A percentile compares a stretch with the other conserved stretches of the same genome.
Conservation (phyloP, 129 eudicot species). For the Logfia minima region DNA sequence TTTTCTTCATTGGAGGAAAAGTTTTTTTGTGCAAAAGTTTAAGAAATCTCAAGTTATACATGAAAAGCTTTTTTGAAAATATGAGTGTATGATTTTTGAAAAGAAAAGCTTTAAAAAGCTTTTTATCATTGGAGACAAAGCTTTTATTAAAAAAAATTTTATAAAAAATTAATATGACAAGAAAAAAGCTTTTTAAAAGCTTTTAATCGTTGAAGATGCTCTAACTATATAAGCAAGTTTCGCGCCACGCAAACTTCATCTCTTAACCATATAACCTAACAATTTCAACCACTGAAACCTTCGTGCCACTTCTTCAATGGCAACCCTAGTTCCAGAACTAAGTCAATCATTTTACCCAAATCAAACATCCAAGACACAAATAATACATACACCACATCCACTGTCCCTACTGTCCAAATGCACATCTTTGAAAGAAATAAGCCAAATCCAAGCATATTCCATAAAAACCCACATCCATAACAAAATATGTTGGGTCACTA, state of each 20-base stretch:
- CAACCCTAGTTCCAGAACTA: conserved; percentile 19
- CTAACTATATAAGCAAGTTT: not conserved
- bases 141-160: too few relatives aligned
- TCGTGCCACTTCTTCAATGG: conserved; percentile 17
- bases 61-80: too few relatives aligned
- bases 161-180: too few relatives aligned
- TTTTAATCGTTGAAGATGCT: too few relatives aligned
- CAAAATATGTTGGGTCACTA: conserved; percentile 21
- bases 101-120: too few relatives aligned
- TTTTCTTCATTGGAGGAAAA: too few relatives aligned
- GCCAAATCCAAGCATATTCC: conserved; percentile 50
- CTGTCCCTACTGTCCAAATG: conserved; percentile 43
- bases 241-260: conserved; percentile 23
- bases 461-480: conserved; percentile 37
- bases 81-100: too few relatives aligned
- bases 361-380: too few relatives aligned
- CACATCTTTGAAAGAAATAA: conserved; percentile 40
- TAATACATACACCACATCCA: conserved; percentile 8
- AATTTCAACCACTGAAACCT: not conserved
- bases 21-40: too few relatives aligned
- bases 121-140: too few relatives aligned
- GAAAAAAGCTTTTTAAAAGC: too few relatives aligned
- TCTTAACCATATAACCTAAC: not conserved
- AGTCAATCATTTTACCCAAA: not conserved
- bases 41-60: too few relatives aligned